Evolutionary conservation across 192 early-diverging fungal genomes (phyloP).

Genomic region (Paraglomus occultum): DNA sequence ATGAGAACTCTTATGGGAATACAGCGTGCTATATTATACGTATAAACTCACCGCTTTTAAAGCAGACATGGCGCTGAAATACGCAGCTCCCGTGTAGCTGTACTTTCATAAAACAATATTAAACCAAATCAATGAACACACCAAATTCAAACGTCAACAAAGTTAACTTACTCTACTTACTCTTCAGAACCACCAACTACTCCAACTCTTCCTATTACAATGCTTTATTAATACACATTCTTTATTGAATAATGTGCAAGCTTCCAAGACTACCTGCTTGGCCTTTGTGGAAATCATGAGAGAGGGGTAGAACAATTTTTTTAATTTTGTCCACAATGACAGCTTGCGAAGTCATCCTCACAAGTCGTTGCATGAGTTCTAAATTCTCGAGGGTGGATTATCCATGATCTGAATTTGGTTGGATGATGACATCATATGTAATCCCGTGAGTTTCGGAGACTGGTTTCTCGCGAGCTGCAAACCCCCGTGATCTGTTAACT

Average conservation of each 20-base stretch:
- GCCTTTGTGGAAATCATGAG: constrained; percentile 66
- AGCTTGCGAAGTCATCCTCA: no score
- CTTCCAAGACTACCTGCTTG: constrained; percentile 60
- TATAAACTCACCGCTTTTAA: constrained; percentile 60
- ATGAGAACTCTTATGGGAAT: not conserved
- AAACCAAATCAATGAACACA: not conserved
- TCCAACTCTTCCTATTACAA: constrained; percentile 61
- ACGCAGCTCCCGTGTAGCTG: constrained; percentile 92
- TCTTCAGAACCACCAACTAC: constrained; percentile 85
- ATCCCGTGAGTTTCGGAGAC: no score
- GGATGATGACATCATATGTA: no score
- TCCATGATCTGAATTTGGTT: no score
- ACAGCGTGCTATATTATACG: not conserved
- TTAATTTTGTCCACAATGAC: no score
- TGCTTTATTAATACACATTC: not conserved
- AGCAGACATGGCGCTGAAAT: constrained; percentile 73
- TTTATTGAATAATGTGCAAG: not conserved
- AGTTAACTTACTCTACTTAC: constrained; percentile 40
- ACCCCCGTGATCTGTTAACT: no score
- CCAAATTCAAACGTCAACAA: not conserved
- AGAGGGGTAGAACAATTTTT: constrained; percentile 57
- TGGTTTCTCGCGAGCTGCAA: no score
- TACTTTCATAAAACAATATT: not conserved
- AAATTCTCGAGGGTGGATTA: no score
- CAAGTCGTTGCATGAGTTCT: no score